Base-by-base conservation (phyloP, 2,329 filamentous ascomycete genomes). In the Phialocephala subalpina region DNA sequence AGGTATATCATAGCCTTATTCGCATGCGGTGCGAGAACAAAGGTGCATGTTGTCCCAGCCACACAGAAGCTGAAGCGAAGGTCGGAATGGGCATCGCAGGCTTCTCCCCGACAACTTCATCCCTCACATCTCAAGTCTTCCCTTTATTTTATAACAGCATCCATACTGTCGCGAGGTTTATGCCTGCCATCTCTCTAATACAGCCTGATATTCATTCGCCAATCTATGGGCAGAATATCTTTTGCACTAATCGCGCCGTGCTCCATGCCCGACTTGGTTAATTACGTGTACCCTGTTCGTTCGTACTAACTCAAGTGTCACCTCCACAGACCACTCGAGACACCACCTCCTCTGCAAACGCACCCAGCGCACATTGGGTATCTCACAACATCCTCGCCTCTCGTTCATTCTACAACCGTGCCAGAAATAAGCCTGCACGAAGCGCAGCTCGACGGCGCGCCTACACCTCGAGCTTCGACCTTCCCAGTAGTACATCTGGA, bases 281-380 rank as follows among this genome's bases (percentile, higher is more conserved):
- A 62, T 69, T 70, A 65, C 66, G 67, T 66, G 66, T 62, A 38
- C 60, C 59, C 58, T 59, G 52, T 55, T 35, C 59, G 55, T 49
- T 58, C 58, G 64, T 68, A 68, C 69, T 72, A 68, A 72, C 64
- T 61, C 53, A 60, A 53, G 62, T 62, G 58, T 42, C 25, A 52
- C 52, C 62, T 52, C 49, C 62, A 60, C 64, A 73, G 72, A 55
- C 67, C 71, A 59, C 53, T 65, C 64, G 71, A 77, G 58, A 79
- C 80, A 70, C 81, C 80, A 70, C 81, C 82, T 62, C 78, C 84
- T 63, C 79, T 85, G 62, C 86, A 86, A 52, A 81, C 85, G 33
- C 87, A 88, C 76, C 85, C 88, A 61, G 90, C 90, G 38, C 89
- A 91, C 73, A 83, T 86, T 73, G 88, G 87, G 68, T 88, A 91